phyloP scores from a whole-genome alignment of 345 rosid species.

The Salix udensis region DNA sequence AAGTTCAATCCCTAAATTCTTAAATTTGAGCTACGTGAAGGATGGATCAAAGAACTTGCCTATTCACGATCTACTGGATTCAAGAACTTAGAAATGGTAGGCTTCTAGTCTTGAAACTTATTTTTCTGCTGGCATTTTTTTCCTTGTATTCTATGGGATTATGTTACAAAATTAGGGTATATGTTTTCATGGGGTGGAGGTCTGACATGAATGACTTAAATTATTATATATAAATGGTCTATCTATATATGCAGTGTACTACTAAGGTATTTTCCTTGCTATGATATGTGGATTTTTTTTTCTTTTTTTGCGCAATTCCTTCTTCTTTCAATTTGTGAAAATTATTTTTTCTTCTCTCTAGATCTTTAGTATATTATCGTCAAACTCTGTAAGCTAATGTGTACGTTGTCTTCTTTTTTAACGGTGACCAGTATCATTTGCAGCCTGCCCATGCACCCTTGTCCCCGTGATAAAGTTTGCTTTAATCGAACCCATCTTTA shows the following conservation, averaged over 20 bases:
- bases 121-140: not conserved
- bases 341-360: not conserved
- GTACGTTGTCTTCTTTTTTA: not conserved
- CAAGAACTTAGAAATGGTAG: constrained; percentile 24
- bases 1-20: not conserved
- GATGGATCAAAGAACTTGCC: not conserved
- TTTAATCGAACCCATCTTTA: not conserved
- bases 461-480: not conserved
- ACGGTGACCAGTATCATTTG: not conserved
- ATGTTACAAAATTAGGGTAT: constrained; percentile 13
- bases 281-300: constrained; percentile 1
- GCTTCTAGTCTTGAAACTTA: constrained; percentile 17
- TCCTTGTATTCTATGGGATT: constrained; percentile 5
- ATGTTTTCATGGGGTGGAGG: constrained; percentile 21
- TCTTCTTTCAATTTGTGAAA: not conserved
- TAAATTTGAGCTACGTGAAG: constrained; percentile 6
- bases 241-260: constrained; percentile 18
- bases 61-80: constrained; percentile 12
- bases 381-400: not conserved
- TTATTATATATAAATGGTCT: constrained; percentile 1
- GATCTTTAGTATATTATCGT: not conserved
- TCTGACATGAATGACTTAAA: constrained; percentile 17
- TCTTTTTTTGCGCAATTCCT: not conserved
- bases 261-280: constrained; percentile 4
- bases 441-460: not conserved